Evolutionary conservation across 2,329 filamentous ascomycete genomes (phyloP), one percentile per base, ranked within the genome.

Genomic region (Fusarium torulosum): DNA sequence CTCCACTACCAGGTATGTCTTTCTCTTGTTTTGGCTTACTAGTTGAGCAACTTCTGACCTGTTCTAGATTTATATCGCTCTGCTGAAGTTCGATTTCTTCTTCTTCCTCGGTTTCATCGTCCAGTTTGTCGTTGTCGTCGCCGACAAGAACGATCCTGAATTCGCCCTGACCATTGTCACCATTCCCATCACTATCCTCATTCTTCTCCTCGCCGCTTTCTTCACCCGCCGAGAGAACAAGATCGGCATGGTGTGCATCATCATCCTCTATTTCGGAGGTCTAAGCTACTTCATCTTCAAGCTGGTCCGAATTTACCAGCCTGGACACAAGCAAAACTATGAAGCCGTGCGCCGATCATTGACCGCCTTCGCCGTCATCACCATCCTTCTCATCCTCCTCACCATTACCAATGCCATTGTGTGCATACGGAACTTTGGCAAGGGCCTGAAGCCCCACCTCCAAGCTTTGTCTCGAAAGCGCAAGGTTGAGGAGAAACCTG

Each of bases 51-150:
- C 21, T 13, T 40, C 59, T 69, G 54, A 66, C 27, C 1, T 8
- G 20, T 6, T 27, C 7, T 66, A 97, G 94, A 94, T 99, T 78
- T 99, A 97, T 80, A 97, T 99, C 75, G 93, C 96, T 37, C 87
- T 99, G 13, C 86, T 99, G 69, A 99, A 99, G 80, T 99, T 99
- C 79, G 96, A 99, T 81, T 98, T 99, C 81, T 99, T 99, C 88
- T 98, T 99, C 85, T 99, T 99, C 85, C 88, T 99, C 50, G 96
- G 95, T 54, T 99, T 99, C 79, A 98, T 96, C 8, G 93, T 99
- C 45, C 96, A 99, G 77, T 99, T 99, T 79, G 87, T 98, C 53
- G 95, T 99, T 72, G 91, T 98, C 60, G 94, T 99, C 61, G 90
- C 88, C 43, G 83, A 84, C 43, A 86, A 83, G 62, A 85, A 86